These are phyloP conservation scores for Cornus controversa DNA, from an alignment of 148 eudicot genomes.

Conservation along the genomic window DNA sequence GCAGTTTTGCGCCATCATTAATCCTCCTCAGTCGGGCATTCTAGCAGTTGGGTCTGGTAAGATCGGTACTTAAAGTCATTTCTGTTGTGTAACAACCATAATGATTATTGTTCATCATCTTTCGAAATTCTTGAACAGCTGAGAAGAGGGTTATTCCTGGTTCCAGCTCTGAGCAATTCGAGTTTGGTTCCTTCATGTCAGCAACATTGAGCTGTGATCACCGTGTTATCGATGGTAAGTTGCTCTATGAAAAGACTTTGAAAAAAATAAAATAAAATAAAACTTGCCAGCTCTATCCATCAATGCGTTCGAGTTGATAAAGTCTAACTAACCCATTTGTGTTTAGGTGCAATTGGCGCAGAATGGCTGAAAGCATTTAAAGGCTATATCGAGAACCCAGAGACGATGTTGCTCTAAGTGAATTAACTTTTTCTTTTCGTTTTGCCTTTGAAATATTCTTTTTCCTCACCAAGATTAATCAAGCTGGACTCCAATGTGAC, in stretches of 20 bases:
- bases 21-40: conserved; percentile 97
- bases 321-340: background rate
- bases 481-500: background rate
- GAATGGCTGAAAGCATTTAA: conserved; percentile 97
- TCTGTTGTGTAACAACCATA: background rate
- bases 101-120: background rate
- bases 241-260: background rate
- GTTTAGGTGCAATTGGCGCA: conserved; percentile 92
- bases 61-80: background rate
- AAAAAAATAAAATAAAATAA: background rate
- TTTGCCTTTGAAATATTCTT: background rate
- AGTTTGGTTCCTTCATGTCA: conserved; percentile 81
- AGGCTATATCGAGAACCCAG: conserved; percentile 95
- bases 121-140: conserved; percentile 49
- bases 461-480: background rate
- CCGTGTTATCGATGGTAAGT: conserved; percentile 92
- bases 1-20: conserved; percentile 94
- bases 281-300: background rate
- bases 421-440: background rate
- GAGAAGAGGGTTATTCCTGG: conserved; percentile 85
- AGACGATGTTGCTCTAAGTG: conserved; percentile 77
- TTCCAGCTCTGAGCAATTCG: conserved; percentile 52
- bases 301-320: background rate
- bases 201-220: conserved; percentile 96
- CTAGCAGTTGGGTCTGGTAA: conserved; percentile 93